Base-by-base conservation (phyloP, 192 early-diverging fungal genomes). In the Chytriomyces hyalinus region DNA sequence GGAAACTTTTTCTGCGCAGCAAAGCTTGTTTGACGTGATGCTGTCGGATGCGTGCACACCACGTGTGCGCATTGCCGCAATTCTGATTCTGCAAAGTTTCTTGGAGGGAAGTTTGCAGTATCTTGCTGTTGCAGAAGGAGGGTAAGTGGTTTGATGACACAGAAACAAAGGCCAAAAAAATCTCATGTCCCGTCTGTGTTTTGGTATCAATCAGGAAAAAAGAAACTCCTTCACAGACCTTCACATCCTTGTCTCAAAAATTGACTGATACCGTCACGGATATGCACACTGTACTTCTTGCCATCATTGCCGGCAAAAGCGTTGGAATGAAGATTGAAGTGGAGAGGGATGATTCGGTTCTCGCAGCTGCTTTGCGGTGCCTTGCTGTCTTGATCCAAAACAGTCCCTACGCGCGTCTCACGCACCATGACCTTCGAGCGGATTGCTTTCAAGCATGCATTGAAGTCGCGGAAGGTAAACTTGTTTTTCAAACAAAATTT, bases 211-310 rank as follows among this genome's bases (percentile, higher is more conserved):
- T n/a, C 53, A 57, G 53, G 15, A 57, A 57, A 20, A 57, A 57
- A 13, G 70, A 72, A 9, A 28, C 53, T 17, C 50, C 50, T 15
- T n/a, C 50, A 17, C 67, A 49, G 13, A 68, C 24, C 4, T 85
- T 80, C 61, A 87, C 80, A 6, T 77, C 86, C 5, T 77, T 87
- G 11, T 84, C 83, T 43, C 75, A 78, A 61, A 78, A 70, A 46
- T 67, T 87, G 11, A 84, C 86, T 7, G 73, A 80, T 44, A 75
- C 80, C 71, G 61, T 87, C 9, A 50, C 49, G 2, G 76, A 80
- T 36, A 80, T 83, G 20, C 76, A 84, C 67, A 26, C 64, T 11
- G 73, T 61, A 22, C n/a, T 83, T 9, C 9, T 84, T 11, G 49
- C 59, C 17, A 51, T 69, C 1, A 67, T 85, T 10, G 61, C 67